Percentiles rank a stretch among this genome's conserved stretches.
Conservation (phyloP, 805 yeast genomes). For the Candida coquimbonensis region DNA sequence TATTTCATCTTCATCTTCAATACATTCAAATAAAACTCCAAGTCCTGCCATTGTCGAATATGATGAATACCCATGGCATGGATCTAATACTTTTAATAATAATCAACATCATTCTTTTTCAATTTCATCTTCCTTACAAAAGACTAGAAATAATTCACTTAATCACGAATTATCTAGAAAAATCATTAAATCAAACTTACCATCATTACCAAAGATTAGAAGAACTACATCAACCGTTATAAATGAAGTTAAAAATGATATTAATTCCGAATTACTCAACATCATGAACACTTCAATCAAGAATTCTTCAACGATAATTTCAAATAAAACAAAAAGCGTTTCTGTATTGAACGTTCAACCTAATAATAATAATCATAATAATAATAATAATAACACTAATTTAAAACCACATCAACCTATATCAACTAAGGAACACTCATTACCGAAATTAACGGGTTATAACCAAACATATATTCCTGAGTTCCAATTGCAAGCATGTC, state of each 20-base stretch:
- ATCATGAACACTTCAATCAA: conserved; percentile 15
- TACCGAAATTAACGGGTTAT: conserved; percentile 25
- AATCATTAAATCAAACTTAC: conserved; percentile 20
- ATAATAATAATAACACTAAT: not conserved
- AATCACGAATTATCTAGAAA: conserved; percentile 1
- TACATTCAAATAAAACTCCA: conserved; percentile 22
- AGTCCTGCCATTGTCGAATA: conserved; percentile 30
- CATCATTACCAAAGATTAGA: conserved; percentile 22
- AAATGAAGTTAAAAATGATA: conserved; percentile 3
- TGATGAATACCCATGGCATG: conserved; percentile 36
- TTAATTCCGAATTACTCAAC: conserved; percentile 7
- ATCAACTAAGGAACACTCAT: conserved; percentile 1
- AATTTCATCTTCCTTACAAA: not conserved
- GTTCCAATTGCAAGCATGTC: conserved; percentile 46
- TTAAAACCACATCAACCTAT: no score
- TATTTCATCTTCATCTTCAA: conserved; percentile 18
- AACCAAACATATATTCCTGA: conserved; percentile 21
- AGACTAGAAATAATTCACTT: not conserved
- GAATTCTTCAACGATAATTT: conserved; percentile 2
- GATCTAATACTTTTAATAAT: not conserved
- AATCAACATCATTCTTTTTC: not conserved
- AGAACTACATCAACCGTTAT: conserved; percentile 12
- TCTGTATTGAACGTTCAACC: conserved; percentile 23
- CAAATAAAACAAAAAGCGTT: conserved; percentile 18
- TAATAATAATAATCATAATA: not conserved